A percentile compares a stretch with the other conserved stretches of the same genome.
These are phyloP conservation scores for Coemansia sp. DNA, from an alignment of 192 early-diverging fungal species.

Conservation along the genomic window DNA sequence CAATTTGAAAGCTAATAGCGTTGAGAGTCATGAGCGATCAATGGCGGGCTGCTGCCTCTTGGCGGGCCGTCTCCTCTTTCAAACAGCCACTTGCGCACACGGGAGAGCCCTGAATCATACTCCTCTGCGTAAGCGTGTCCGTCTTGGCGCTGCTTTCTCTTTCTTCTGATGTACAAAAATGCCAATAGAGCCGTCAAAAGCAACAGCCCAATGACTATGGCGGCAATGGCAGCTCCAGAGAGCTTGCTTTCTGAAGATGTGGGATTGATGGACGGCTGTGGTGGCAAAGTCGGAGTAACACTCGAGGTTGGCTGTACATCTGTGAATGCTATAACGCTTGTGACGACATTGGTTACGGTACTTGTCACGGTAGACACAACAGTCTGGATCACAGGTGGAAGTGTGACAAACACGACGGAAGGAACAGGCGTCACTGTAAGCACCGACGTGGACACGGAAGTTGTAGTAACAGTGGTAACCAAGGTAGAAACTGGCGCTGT, in stretches of 20 bases:
- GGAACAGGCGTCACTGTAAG: conserved; percentile 1
- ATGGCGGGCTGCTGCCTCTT: background rate
- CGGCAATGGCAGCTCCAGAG: conserved; percentile 16
- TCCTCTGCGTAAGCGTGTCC: background rate
- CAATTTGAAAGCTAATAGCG: background rate
- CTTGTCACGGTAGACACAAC: background rate
- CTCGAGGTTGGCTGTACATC: background rate
- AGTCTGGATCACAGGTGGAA: background rate
- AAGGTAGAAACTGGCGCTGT: background rate
- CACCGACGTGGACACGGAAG: background rate
- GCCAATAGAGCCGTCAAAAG: conserved; percentile 16
- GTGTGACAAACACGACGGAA: background rate
- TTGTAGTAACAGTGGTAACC: background rate
- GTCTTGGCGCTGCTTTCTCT: conserved; percentile 1
- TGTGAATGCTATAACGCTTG: background rate
- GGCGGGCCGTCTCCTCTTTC: background rate
- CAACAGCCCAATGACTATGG: conserved; percentile 17
- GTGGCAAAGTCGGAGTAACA: background rate
- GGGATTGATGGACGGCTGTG: background rate
- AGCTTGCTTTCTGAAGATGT: background rate
- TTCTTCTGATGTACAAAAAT: background rate
- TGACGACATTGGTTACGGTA: background rate
- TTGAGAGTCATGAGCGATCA: background rate
- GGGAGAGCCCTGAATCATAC: background rate
- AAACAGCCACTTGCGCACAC: conserved; percentile 1